phyloP scores from a whole-genome alignment of 2,329 filamentous ascomycete species.

The Cladophialophora psammophila region DNA sequence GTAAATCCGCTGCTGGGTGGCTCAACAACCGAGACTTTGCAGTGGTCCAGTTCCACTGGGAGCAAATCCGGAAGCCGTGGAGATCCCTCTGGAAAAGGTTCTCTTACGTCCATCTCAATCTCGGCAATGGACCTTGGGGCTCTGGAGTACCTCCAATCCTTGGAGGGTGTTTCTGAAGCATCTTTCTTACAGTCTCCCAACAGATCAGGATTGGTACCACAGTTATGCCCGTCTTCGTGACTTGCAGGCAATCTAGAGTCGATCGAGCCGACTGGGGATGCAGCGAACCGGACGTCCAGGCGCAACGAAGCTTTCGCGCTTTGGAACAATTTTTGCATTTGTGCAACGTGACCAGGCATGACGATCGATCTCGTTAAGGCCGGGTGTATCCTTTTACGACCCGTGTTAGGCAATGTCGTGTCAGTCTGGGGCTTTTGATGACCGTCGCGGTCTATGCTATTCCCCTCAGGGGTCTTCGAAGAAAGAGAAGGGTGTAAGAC shows the following conservation, averaged over 20 bases:
- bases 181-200: neutral
- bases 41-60: slow-evolving; percentile 15
- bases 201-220: neutral
- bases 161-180: slow-evolving; percentile 17
- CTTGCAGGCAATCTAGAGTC: slow-evolving; percentile 37
- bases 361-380: slow-evolving; percentile 28
- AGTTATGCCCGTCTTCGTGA: slow-evolving; percentile 8
- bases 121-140: slow-evolving; percentile 35
- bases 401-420: slow-evolving; percentile 24
- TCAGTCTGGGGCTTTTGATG: slow-evolving; percentile 7
- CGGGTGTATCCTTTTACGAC: slow-evolving; percentile 26
- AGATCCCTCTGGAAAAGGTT: slow-evolving; percentile 39
- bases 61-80: slow-evolving; percentile 35
- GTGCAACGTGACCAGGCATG: slow-evolving; percentile 38
- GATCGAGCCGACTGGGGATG: slow-evolving; percentile 40
- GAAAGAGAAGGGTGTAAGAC: slow-evolving; percentile 30
- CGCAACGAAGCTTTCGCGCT: slow-evolving; percentile 38
- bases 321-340: slow-evolving; percentile 40
- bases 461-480: slow-evolving; percentile 24
- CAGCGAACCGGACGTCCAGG: slow-evolving; percentile 38
- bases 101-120: slow-evolving; percentile 39
- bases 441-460: neutral
- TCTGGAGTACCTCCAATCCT: slow-evolving; percentile 40
- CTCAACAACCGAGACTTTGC: slow-evolving; percentile 25
- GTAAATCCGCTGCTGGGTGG: slow-evolving; percentile 41